Conservation (phyloP, 2,329 filamentous ascomycete genomes). For the Botrytis elliptica region DNA sequence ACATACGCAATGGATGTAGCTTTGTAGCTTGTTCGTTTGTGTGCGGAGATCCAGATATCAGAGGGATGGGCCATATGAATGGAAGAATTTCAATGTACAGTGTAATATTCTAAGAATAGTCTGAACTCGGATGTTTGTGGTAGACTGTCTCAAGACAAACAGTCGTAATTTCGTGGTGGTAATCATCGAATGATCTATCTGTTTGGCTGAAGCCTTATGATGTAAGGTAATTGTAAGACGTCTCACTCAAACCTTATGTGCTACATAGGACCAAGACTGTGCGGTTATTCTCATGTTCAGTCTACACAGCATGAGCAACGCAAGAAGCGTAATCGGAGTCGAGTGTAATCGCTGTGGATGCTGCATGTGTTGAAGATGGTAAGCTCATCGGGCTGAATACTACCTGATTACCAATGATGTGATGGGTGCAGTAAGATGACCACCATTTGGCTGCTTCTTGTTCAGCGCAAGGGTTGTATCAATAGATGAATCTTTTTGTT, state of each 20-base stretch:
- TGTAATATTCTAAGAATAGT: constrained; percentile 5
- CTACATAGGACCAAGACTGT: neutral
- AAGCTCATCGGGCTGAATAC: neutral
- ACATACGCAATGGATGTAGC: neutral
- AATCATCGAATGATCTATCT: neutral
- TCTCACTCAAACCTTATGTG: constrained; percentile 6
- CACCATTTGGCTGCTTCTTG: neutral
- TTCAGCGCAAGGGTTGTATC: neutral
- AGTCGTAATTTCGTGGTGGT: neutral
- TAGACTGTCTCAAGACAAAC: neutral
- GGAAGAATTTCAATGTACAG: neutral
- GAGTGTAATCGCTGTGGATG: neutral
- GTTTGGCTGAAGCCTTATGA: constrained; percentile 1
- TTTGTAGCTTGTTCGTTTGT: neutral
- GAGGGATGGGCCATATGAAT: neutral
- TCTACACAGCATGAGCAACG: neutral
- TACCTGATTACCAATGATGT: neutral
- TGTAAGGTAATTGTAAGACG: constrained; percentile 4
- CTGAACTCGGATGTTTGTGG: neutral
- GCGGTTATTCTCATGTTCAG: neutral
- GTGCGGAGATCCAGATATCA: neutral
- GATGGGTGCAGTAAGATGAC: neutral
- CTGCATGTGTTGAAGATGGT: neutral
- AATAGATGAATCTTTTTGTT: neutral
- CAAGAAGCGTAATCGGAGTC: neutral